A percentile compares a stretch with the other conserved stretches of the same genome.
These are phyloP conservation scores for Toxoplasma gondii DNA, from an alignment of 169 alveolate species.

Conservation along the genomic window DNA sequence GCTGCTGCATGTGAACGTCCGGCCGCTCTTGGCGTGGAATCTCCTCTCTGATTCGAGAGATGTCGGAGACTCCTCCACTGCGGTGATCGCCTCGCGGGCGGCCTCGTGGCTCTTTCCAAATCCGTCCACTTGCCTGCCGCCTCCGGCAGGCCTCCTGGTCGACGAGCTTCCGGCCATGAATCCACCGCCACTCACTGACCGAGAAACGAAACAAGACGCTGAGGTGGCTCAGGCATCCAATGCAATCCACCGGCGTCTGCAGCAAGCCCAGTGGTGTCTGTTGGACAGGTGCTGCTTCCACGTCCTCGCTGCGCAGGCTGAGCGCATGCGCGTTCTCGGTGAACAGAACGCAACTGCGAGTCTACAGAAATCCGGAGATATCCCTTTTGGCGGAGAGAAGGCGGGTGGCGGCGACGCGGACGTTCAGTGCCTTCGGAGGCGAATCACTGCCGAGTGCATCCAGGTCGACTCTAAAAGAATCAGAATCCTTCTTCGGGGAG, in stretches of 20 bases:
- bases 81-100: not conserved
- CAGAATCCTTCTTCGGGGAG: not conserved
- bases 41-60: not conserved
- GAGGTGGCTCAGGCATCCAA: slow-evolving; percentile 1
- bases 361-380: not conserved
- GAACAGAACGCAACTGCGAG: not conserved
- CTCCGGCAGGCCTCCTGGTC: slow-evolving; percentile 23
- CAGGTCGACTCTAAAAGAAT: not conserved
- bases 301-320: slow-evolving; percentile 24
- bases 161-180: not conserved
- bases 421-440: not conserved
- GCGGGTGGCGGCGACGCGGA: not conserved
- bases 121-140: slow-evolving; percentile 49
- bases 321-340: slow-evolving; percentile 30
- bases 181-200: not conserved
- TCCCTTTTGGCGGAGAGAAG: not conserved
- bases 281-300: slow-evolving; percentile 38
- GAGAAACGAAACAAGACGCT: not conserved
- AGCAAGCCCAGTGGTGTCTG: slow-evolving; percentile 54
- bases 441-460: slow-evolving; percentile 7
- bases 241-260: slow-evolving; percentile 29
- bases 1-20: slow-evolving; percentile 20
- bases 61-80: not conserved
- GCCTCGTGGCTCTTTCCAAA: not conserved
- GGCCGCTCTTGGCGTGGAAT: slow-evolving; percentile 7